Conservation (phyloP, 306 rosid genomes). For the Senna siamea region DNA sequence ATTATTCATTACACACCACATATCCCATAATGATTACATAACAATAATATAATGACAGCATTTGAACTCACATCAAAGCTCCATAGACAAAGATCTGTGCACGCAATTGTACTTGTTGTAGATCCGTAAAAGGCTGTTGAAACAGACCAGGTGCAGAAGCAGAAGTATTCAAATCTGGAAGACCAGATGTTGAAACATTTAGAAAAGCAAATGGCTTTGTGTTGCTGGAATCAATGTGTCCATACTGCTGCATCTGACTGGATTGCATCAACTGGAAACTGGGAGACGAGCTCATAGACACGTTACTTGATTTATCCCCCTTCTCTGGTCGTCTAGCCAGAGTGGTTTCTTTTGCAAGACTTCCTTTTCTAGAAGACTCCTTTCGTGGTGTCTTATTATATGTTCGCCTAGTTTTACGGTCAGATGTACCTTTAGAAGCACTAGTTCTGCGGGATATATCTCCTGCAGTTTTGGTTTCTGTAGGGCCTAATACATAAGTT, state of each 20-base stretch:
- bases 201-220: conserved; percentile 61
- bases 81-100: conserved; percentile 99
- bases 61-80: conserved; percentile 89
- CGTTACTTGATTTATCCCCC: conserved; percentile 60
- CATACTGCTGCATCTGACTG: conserved; percentile 69
- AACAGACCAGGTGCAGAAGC: conserved; percentile 71
- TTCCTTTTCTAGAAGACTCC: conserved; percentile 76
- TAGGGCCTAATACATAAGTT: conserved; percentile 50
- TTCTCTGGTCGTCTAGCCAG: conserved; percentile 56
- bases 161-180: conserved; percentile 90
- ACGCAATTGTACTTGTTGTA: conserved; percentile 98
- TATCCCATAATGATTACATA: conserved; percentile 28
- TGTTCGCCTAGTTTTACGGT: conserved; percentile 72
- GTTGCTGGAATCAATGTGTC: conserved; percentile 65
- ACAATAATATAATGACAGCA: conserved; percentile 22
- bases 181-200: conserved; percentile 67
- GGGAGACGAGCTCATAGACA: conserved; percentile 60
- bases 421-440: conserved; percentile 66
- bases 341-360: conserved; percentile 52
- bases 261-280: conserved; percentile 80
- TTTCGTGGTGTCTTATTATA: conserved; percentile 66
- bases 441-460: conserved; percentile 52
- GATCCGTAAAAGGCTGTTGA: conserved; percentile 94
- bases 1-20: conserved; percentile 16
- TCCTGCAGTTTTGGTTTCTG: conserved; percentile 53